Evolutionary conservation across 306 rosid genomes (phyloP).

Genomic region (Cucumis cinereus): DNA sequence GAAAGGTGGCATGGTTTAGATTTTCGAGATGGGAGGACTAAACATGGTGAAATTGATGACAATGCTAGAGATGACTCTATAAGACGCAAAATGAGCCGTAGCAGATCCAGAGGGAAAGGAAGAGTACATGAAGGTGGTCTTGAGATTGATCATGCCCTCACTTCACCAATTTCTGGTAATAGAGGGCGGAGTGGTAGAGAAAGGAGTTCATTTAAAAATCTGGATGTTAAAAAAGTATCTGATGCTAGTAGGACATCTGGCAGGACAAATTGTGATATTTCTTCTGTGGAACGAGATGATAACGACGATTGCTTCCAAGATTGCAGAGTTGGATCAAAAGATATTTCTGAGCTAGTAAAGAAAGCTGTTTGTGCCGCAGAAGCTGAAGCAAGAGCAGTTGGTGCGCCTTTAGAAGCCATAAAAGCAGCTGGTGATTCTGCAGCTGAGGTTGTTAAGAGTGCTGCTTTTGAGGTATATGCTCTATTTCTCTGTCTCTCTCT

Average conservation of each 20-base stretch:
- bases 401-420: conserved; percentile 89
- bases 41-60: conserved; percentile 62
- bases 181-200: conserved; percentile 57
- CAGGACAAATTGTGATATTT: conserved; percentile 28
- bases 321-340: conserved; percentile 66
- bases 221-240: conserved; percentile 38
- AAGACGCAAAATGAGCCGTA: conserved; percentile 64
- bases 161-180: conserved; percentile 69
- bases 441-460: conserved; percentile 89
- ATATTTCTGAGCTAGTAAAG: conserved; percentile 59
- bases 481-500: not conserved
- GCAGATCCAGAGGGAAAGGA: conserved; percentile 68
- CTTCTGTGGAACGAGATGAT: conserved; percentile 55
- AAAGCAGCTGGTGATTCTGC: conserved; percentile 97
- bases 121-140: conserved; percentile 53
- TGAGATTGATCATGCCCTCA: conserved; percentile 52
- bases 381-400: conserved; percentile 86
- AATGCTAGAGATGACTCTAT: conserved; percentile 61
- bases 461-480: conserved; percentile 68
- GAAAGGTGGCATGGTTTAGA: conserved; percentile 60
- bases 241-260: conserved; percentile 44
- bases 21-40: conserved; percentile 51
- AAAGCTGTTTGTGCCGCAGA: conserved; percentile 86
- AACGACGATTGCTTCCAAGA: conserved; percentile 74
- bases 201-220: conserved; percentile 34